A percentile compares a stretch with the other conserved stretches of the same genome.
These are phyloP conservation scores for Fusarium nematophilum DNA, from an alignment of 2,329 filamentous ascomycete genomes.

Conservation along the genomic window DNA sequence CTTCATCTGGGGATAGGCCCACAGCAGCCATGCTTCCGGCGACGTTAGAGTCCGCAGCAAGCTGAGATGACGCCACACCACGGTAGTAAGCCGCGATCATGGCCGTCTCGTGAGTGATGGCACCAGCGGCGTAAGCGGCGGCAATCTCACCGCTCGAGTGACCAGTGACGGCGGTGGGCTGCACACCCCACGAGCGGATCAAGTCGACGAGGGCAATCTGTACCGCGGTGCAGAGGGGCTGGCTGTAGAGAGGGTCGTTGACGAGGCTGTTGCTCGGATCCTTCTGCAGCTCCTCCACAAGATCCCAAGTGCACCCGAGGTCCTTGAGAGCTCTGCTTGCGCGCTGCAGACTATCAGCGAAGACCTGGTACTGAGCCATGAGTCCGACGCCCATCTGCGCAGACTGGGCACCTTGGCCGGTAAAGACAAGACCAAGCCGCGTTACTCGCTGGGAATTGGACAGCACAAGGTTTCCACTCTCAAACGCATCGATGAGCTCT, in stretches of 20 bases:
- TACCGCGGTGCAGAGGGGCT: conserved; percentile 55
- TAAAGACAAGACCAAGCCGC: conserved; percentile 22
- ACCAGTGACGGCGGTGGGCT: conserved; percentile 42
- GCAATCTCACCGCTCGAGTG: conserved; percentile 52
- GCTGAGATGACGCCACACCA: conserved; percentile 15
- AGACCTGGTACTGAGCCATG: too few species aligned
- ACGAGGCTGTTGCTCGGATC: conserved; percentile 7
- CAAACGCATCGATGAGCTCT: neutral
- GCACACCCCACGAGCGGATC: conserved; percentile 42
- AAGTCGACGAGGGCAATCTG: conserved; percentile 55
- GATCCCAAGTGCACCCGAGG: too few species aligned
- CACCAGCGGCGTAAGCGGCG: conserved; percentile 46
- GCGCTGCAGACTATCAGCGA: too few species aligned
- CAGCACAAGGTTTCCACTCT: neutral
- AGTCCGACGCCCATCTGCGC: conserved; percentile 12
- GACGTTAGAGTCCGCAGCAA: conserved; percentile 20
- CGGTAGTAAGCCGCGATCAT: conserved; percentile 31
- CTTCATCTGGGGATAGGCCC: neutral
- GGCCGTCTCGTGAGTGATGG: conserved; percentile 39
- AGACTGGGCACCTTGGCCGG: conserved; percentile 29
- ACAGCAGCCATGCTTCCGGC: conserved; percentile 7
- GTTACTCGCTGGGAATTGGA: neutral
- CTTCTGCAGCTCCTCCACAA: too few species aligned
- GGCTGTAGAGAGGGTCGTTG: conserved; percentile 49
- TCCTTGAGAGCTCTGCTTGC: too few species aligned